Conservation (phyloP, 2,329 filamentous ascomycete species). For the Talaromyces sp. region DNA sequence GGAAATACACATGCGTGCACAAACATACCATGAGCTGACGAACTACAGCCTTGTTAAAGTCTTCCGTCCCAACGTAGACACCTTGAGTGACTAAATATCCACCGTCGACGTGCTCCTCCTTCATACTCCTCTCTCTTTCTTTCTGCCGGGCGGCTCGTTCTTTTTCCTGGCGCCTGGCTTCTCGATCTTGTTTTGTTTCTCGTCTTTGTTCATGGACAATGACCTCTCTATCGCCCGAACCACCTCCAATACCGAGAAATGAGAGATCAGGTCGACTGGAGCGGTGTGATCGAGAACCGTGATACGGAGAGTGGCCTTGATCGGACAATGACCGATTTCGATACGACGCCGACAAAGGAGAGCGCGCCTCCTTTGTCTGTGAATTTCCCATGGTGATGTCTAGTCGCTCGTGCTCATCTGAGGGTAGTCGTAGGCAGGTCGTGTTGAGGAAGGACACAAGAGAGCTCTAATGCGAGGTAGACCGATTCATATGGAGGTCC, state of each 20-base stretch:
- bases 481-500: neutral
- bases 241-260: conserved; percentile 51
- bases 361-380: conserved; percentile 44
- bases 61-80: conserved; percentile 85
- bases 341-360: conserved; percentile 23
- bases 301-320: conserved; percentile 27
- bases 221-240: conserved; percentile 45
- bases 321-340: conserved; percentile 28
- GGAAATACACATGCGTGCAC: neutral
- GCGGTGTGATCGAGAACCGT: conserved; percentile 44
- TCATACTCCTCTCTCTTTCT: conserved; percentile 85
- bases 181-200: conserved; percentile 86
- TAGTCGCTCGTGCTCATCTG: neutral
- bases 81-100: conserved; percentile 92
- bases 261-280: conserved; percentile 56
- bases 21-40: conserved; percentile 76
- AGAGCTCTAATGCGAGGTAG: neutral
- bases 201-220: conserved; percentile 56
- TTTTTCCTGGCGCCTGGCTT: conserved; percentile 76
- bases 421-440: neutral
- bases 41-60: conserved; percentile 85
- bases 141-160: conserved; percentile 70
- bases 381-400: conserved; percentile 40
- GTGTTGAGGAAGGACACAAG: neutral
- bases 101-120: conserved; percentile 88